These are phyloP conservation scores for Panus rudis DNA, from an alignment of 768 basidiomycete species.

Conservation along the genomic window DNA sequence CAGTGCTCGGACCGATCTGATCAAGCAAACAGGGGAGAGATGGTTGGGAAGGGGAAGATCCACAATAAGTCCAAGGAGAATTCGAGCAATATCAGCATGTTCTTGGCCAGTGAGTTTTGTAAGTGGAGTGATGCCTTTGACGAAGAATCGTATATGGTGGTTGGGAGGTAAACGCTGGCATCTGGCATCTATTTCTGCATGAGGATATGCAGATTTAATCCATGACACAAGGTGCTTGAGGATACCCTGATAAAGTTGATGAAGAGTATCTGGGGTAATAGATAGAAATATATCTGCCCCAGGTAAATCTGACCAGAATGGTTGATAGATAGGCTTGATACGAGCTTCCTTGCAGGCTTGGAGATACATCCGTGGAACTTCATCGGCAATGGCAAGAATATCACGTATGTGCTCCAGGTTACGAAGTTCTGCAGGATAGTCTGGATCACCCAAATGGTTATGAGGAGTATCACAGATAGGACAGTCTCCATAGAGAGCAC, in stretches of 20 bases:
- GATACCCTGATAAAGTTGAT: conserved; percentile 24
- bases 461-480: conserved; percentile 10
- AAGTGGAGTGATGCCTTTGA: conserved; percentile 15
- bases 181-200: conserved; percentile 13
- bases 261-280: conserved; percentile 23
- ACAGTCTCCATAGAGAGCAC: conserved; percentile 16
- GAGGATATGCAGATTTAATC: conserved; percentile 10
- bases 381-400: conserved; percentile 1
- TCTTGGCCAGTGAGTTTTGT: conserved; percentile 18
- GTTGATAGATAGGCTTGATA: conserved; percentile 17
- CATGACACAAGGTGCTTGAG: conserved; percentile 22
- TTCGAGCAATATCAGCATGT: conserved; percentile 16
- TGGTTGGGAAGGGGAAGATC: conserved; percentile 10
- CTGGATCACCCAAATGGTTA: conserved; percentile 7
- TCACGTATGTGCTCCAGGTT: conserved; percentile 3
- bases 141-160: conserved; percentile 15
- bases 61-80: conserved; percentile 12
- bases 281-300: conserved; percentile 18
- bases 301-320: conserved; percentile 20
- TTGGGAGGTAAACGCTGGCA: conserved; percentile 16
- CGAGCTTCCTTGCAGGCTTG: conserved; percentile 10
- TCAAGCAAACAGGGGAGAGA: conserved; percentile 4
- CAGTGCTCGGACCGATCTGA: conserved; percentile 12
- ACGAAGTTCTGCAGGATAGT: conserved; percentile 1
- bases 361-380: neutral